Conservation (phyloP, 495 filamentous ascomycete species). For the Staphylotrichum longicolle region DNA sequence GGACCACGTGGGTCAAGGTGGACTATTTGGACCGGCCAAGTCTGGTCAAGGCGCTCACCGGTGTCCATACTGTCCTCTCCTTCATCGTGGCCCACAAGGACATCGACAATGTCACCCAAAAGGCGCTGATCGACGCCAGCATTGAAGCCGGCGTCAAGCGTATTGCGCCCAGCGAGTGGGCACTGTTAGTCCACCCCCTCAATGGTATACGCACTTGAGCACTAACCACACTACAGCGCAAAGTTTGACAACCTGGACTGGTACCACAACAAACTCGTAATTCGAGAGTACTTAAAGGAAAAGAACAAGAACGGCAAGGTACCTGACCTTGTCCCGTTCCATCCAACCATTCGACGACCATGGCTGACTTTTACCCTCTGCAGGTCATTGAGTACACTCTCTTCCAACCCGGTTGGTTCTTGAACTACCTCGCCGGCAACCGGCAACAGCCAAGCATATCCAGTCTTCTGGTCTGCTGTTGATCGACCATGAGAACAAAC, state of each 20-base stretch:
- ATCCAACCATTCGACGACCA: too few relatives aligned
- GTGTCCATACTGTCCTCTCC: slow-evolving; percentile 54
- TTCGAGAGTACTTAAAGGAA: slow-evolving; percentile 46
- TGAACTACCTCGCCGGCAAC: slow-evolving; percentile 51
- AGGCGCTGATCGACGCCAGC: slow-evolving; percentile 50
- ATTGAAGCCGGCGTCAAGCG: slow-evolving; percentile 53
- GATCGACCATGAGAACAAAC: slow-evolving; percentile 48
- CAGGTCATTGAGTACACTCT: slow-evolving; percentile 58
- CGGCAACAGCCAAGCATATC: slow-evolving; percentile 49
- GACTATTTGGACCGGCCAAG: slow-evolving; percentile 43
- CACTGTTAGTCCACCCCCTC: slow-evolving; percentile 23
- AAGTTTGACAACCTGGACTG: slow-evolving; percentile 38
- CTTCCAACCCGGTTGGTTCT: slow-evolving; percentile 55
- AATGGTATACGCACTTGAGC: neutral
- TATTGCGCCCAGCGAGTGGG: slow-evolving; percentile 50
- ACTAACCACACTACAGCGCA: slow-evolving; percentile 5
- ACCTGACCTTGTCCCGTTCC: neutral
- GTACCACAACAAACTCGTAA: slow-evolving; percentile 48
- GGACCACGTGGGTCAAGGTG: slow-evolving; percentile 39
- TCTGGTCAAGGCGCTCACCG: slow-evolving; percentile 41
- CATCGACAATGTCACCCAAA: slow-evolving; percentile 37
- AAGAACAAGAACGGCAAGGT: slow-evolving; percentile 18
- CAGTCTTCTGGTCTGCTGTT: slow-evolving; percentile 33
- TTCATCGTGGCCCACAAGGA: slow-evolving; percentile 45
- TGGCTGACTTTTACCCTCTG: neutral